These are phyloP conservation scores for Fusarium agapanthi DNA, from an alignment of 2,329 filamentous ascomycete genomes.

Conservation along the genomic window DNA sequence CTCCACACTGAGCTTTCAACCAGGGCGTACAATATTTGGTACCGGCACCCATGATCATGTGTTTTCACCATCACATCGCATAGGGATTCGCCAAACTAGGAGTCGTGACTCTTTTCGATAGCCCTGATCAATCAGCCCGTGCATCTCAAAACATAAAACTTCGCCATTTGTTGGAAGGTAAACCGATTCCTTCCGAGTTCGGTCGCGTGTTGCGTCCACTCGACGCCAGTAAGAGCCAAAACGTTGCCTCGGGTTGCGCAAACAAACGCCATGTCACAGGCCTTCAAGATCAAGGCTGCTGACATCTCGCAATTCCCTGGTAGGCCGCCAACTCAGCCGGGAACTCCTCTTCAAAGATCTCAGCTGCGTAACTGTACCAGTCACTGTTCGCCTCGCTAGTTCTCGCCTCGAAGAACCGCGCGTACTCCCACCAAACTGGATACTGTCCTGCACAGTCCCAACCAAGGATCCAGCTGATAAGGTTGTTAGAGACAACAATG, in stretches of 20 bases:
- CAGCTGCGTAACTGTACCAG: slow-evolving; percentile 45
- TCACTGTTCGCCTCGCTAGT: slow-evolving; percentile 41
- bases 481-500: slow-evolving; percentile 40
- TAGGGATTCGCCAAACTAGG: background rate
- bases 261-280: background rate
- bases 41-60: background rate
- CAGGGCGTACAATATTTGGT: background rate
- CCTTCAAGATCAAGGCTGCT: slow-evolving; percentile 25
- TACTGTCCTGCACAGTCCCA: slow-evolving; percentile 47
- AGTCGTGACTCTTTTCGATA: background rate
- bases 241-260: background rate
- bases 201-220: too few relatives aligned
- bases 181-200: background rate
- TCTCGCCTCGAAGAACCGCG: slow-evolving; percentile 46
- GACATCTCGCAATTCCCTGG: slow-evolving; percentile 44
- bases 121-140: background rate
- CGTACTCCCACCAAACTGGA: slow-evolving; percentile 49
- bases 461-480: slow-evolving; percentile 40
- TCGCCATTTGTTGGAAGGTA: background rate
- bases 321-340: slow-evolving; percentile 43
- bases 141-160: background rate
- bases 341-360: slow-evolving; percentile 41
- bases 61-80: background rate
- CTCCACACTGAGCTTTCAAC: background rate
- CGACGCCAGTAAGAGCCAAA: background rate